A percentile compares a stretch with the other conserved stretches of the same genome.
Evolutionary conservation across 768 basidiomycete species (phyloP).

Genomic region (Filobasidium floriforme): DNA sequence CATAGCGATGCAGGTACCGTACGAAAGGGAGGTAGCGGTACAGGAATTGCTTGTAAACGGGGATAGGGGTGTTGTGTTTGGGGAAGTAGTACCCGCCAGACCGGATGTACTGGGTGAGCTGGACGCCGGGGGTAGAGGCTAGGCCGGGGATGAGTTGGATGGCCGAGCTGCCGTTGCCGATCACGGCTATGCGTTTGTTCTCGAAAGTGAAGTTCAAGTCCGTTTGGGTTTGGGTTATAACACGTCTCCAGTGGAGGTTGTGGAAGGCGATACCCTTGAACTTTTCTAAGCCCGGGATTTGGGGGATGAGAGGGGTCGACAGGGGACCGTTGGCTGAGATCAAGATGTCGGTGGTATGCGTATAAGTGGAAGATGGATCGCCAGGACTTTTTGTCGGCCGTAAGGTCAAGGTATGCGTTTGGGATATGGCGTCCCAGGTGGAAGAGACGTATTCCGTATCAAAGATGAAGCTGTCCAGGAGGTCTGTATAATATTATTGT

Average conservation of each 20-base stretch:
- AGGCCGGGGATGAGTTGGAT: slow-evolving; percentile 30
- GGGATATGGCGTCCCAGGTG: slow-evolving; percentile 50
- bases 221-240: too few species aligned
- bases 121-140: slow-evolving; percentile 26
- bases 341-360: slow-evolving; percentile 49
- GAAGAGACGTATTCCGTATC: slow-evolving; percentile 48
- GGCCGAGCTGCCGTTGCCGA: slow-evolving; percentile 32
- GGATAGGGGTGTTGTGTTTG: slow-evolving; percentile 27
- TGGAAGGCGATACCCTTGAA: slow-evolving; percentile 59
- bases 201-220: slow-evolving; percentile 29
- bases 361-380: slow-evolving; percentile 44
- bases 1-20: background rate
- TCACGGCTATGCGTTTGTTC: slow-evolving; percentile 36
- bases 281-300: slow-evolving; percentile 50
- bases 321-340: slow-evolving; percentile 52
- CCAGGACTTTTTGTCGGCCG: slow-evolving; percentile 42
- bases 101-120: slow-evolving; percentile 52
- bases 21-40: background rate
- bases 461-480: slow-evolving; percentile 39
- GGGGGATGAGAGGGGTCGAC: slow-evolving; percentile 49
- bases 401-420: slow-evolving; percentile 49
- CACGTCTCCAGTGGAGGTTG: slow-evolving; percentile 56
- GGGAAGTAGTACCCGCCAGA: slow-evolving; percentile 57
- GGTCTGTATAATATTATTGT: slow-evolving; percentile 22
- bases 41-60: background rate